Conservation (phyloP, 345 rosid species). For the Salix exigua region DNA sequence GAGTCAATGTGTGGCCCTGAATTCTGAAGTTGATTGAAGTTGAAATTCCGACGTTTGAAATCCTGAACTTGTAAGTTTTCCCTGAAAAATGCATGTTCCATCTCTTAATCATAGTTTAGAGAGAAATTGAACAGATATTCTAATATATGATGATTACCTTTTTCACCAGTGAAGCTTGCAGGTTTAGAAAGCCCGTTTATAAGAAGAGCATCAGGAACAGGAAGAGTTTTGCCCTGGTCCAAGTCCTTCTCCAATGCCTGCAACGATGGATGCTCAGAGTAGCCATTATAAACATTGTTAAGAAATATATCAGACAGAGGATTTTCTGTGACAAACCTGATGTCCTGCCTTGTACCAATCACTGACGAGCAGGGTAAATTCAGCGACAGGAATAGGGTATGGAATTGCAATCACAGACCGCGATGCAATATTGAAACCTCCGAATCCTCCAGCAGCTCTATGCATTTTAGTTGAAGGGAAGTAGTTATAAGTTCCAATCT, state of each 20-base stretch:
- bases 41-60: conserved; percentile 69
- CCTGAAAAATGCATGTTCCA: conserved; percentile 32
- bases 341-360: conserved; percentile 48
- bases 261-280: too few relatives aligned
- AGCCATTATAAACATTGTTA: too few relatives aligned
- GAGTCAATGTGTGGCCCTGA: conserved; percentile 64
- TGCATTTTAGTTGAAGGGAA: conserved; percentile 67
- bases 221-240: conserved; percentile 47
- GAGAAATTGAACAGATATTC: background rate
- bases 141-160: conserved; percentile 33
- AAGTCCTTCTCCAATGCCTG: conserved; percentile 49
- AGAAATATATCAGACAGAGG: too few relatives aligned
- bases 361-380: conserved; percentile 32
- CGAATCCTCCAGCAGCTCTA: conserved; percentile 67
- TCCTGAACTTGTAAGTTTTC: conserved; percentile 61
- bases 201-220: conserved; percentile 60
- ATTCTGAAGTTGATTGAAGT: conserved; percentile 78
- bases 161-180: conserved; percentile 42
- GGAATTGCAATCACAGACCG: conserved; percentile 42
- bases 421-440: conserved; percentile 31
- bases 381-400: conserved; percentile 38
- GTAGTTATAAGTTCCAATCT: conserved; percentile 66
- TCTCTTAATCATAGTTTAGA: background rate
- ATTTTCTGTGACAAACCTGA: conserved; percentile 41
- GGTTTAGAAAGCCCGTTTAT: conserved; percentile 56